Percentiles rank a stretch among this genome's conserved stretches.
Evolutionary conservation across 2,329 filamentous ascomycete genomes (phyloP).

Genomic region (Scedosporium apiospermum): DNA sequence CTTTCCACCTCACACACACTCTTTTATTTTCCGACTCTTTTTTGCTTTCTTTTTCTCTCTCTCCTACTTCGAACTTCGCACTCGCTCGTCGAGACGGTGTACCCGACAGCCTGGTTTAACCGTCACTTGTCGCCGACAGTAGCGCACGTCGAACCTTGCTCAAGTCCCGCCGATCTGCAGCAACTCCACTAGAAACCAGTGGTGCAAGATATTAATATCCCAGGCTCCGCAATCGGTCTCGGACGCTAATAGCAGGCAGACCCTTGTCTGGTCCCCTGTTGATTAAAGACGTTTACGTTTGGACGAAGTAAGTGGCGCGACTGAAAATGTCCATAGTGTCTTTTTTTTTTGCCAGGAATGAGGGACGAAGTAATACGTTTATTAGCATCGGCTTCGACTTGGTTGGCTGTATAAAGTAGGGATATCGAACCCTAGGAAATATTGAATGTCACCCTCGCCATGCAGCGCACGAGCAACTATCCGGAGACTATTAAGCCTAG

Average conservation of each 20-base stretch:
- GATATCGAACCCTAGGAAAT: too few relatives aligned
- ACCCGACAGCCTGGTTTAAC: not conserved
- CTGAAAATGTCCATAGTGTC: too few relatives aligned
- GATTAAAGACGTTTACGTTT: too few relatives aligned
- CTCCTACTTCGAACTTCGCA: not conserved
- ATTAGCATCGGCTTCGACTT: too few relatives aligned
- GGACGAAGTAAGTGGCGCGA: too few relatives aligned
- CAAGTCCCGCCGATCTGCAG: not conserved
- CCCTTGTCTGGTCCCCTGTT: not conserved
- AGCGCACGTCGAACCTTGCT: not conserved
- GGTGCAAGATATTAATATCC: not conserved
- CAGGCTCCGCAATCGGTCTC: not conserved
- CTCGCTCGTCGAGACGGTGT: not conserved
- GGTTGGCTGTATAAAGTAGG: too few relatives aligned
- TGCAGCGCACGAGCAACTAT: not conserved
- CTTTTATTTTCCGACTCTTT: not conserved
- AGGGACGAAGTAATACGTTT: too few relatives aligned
- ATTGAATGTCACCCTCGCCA: too few relatives aligned
- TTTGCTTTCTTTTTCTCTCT: not conserved
- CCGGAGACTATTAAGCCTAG: not conserved
- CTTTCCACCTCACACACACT: not conserved
- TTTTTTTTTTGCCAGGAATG: too few relatives aligned
- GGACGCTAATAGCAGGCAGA: not conserved
- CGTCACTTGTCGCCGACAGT: not conserved
- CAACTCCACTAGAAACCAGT: not conserved